Percentiles rank a stretch among this genome's conserved stretches.
phyloP scores from a whole-genome alignment of 2,329 filamentous ascomycete species.

The Falciphora oryzae region DNA sequence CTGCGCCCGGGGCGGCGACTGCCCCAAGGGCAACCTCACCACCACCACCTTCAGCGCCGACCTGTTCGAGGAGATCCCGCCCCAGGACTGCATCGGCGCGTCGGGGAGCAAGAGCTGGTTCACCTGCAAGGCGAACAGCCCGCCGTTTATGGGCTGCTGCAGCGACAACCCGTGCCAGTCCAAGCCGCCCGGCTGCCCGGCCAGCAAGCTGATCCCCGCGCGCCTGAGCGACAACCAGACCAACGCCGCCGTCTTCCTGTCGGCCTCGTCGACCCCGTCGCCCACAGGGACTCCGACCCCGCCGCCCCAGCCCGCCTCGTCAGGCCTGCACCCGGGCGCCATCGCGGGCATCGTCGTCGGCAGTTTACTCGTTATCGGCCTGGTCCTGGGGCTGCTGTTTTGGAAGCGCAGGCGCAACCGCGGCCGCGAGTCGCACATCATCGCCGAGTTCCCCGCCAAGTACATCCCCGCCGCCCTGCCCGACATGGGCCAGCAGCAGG shows the following conservation, averaged over 20 bases:
- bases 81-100: constrained; percentile 26
- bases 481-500: constrained; percentile 7
- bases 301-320: neutral
- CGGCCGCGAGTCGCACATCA: constrained; percentile 4
- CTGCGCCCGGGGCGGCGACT: constrained; percentile 24
- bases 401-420: constrained; percentile 6
- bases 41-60: constrained; percentile 23
- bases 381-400: neutral
- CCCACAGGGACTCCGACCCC: neutral
- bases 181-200: neutral
- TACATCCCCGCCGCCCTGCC: constrained; percentile 7
- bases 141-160: constrained; percentile 36
- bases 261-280: neutral
- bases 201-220: neutral
- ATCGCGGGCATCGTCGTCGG: constrained; percentile 9
- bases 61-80: constrained; percentile 21
- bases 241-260: constrained; percentile 3
- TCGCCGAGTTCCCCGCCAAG: constrained; percentile 2
- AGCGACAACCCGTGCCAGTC: constrained; percentile 25
- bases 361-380: neutral
- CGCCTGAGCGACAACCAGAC: constrained; percentile 9
- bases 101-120: constrained; percentile 25
- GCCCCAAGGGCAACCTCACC: constrained; percentile 24
- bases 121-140: constrained; percentile 22
- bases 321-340: constrained; percentile 1